Percentiles rank a stretch among this genome's conserved stretches.
phyloP scores from a whole-genome alignment of 768 basidiomycete genomes.

The Suillus brevipes region DNA sequence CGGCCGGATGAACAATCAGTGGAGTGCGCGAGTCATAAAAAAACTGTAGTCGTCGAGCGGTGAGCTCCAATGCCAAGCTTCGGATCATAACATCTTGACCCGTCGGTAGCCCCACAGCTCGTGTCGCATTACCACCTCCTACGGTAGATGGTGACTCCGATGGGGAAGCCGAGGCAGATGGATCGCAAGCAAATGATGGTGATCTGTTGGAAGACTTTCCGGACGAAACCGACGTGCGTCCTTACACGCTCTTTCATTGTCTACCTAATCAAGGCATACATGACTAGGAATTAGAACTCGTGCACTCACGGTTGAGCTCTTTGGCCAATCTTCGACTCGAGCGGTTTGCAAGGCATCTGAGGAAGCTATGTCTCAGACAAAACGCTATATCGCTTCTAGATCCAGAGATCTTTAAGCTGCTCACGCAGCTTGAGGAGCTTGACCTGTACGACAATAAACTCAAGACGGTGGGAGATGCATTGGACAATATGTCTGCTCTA shows the following conservation, averaged over 20 bases:
- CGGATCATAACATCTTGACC: constrained; percentile 9
- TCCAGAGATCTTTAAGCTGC: constrained; percentile 63
- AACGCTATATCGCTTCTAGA: constrained; percentile 77
- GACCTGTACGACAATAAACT: constrained; percentile 97
- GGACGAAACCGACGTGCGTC: constrained; percentile 77
- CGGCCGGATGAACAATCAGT: constrained; percentile 6
- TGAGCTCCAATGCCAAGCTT: constrained; percentile 9
- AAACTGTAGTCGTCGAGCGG: constrained; percentile 28
- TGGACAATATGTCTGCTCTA: constrained; percentile 57
- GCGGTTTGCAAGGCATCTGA: constrained; percentile 70
- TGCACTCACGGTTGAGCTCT: constrained; percentile 75
- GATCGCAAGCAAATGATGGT: constrained; percentile 42
- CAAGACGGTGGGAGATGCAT: constrained; percentile 65
- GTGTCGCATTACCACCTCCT: constrained; percentile 47
- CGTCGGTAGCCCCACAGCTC: constrained; percentile 33
- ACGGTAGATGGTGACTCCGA: constrained; percentile 22
- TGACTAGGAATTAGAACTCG: constrained; percentile 79
- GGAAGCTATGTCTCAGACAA: constrained; percentile 81
- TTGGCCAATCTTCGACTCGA: constrained; percentile 66
- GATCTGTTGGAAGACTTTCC: constrained; percentile 79
- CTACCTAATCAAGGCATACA: background rate
- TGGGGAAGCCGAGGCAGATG: constrained; percentile 46
- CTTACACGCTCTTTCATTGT: constrained; percentile 3
- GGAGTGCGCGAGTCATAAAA: constrained; percentile 19
- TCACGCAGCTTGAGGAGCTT: constrained; percentile 79